phyloP scores from a whole-genome alignment of 2,329 filamentous ascomycete genomes.

The Septoria linicola region DNA sequence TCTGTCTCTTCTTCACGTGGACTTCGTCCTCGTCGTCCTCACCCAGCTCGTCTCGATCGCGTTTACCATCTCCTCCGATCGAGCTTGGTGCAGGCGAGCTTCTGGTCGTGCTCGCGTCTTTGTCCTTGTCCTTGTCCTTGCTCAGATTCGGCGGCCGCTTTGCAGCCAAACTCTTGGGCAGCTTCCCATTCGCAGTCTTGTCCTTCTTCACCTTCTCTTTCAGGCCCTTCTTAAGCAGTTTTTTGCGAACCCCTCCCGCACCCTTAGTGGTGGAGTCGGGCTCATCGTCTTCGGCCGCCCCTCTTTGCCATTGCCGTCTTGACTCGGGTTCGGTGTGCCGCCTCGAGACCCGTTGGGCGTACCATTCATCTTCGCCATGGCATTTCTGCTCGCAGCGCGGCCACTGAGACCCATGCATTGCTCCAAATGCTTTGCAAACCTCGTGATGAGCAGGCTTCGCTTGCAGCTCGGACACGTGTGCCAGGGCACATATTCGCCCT shows the following conservation, averaged over 20 bases:
- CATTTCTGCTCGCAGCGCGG: constrained; percentile 51
- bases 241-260: constrained; percentile 37
- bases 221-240: constrained; percentile 41
- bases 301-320: constrained; percentile 30
- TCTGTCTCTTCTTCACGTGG: constrained; percentile 41
- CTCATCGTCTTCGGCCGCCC: constrained; percentile 33
- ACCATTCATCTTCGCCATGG: constrained; percentile 48
- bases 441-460: constrained; percentile 59
- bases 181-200: constrained; percentile 41
- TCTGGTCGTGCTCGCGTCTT: constrained; percentile 15
- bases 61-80: constrained; percentile 32
- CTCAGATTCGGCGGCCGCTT: constrained; percentile 26
- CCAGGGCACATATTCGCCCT: constrained; percentile 54
- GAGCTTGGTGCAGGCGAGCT: constrained; percentile 27
- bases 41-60: constrained; percentile 38
- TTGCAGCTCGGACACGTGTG: constrained; percentile 61
- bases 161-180: constrained; percentile 29
- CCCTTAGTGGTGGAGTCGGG: constrained; percentile 30
- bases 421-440: constrained; percentile 61
- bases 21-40: constrained; percentile 37
- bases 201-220: constrained; percentile 48
- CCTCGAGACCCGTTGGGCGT: constrained; percentile 36
- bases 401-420: constrained; percentile 60
- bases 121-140: constrained; percentile 12
- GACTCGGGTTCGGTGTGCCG: constrained; percentile 36